Percentiles rank a stretch among this genome's conserved stretches.
These are phyloP conservation scores for Cryptosporidium baileyi DNA, from an alignment of 169 alveolate species.

Conservation along the genomic window DNA sequence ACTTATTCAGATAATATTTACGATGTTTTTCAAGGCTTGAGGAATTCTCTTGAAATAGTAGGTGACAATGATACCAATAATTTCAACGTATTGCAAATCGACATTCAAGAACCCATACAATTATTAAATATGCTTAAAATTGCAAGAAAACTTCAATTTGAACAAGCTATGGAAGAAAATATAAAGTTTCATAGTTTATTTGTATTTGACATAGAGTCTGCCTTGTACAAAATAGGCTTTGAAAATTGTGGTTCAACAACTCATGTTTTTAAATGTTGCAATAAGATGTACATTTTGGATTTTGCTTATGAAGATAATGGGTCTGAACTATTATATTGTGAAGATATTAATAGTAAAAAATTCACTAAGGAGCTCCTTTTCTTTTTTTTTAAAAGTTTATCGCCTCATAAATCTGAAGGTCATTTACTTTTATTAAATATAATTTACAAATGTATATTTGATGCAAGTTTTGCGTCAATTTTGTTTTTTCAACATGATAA, in stretches of 20 bases:
- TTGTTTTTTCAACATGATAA: not conserved
- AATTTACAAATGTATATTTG: not conserved
- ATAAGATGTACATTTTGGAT: constrained; percentile 16
- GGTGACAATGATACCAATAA: not conserved
- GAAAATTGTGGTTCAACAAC: no score
- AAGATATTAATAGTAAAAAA: not conserved
- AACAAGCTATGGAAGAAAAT: not conserved
- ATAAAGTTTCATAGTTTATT: constrained; percentile 5
- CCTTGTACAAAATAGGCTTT: not conserved
- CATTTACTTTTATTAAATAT: not conserved
- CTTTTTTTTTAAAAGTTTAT: not conserved
- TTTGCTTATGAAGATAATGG: not conserved
- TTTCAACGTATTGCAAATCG: constrained; percentile 39
- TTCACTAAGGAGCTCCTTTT: not conserved
- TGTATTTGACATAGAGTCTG: constrained; percentile 33
- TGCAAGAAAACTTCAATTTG: constrained; percentile 62
- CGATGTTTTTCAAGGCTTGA: constrained; percentile 55
- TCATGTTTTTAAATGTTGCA: not conserved
- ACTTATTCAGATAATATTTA: not conserved
- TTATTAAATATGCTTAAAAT: constrained; percentile 20
- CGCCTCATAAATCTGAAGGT: not conserved
- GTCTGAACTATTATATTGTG: not conserved
- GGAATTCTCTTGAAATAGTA: not conserved
- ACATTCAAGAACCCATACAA: constrained; percentile 25
- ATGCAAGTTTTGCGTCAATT: not conserved